Evolutionary conservation across 371 early-diverging fungal genomes (phyloP), one percentile per base, ranked within the genome.

Genomic region (Mucor mucedo): DNA sequence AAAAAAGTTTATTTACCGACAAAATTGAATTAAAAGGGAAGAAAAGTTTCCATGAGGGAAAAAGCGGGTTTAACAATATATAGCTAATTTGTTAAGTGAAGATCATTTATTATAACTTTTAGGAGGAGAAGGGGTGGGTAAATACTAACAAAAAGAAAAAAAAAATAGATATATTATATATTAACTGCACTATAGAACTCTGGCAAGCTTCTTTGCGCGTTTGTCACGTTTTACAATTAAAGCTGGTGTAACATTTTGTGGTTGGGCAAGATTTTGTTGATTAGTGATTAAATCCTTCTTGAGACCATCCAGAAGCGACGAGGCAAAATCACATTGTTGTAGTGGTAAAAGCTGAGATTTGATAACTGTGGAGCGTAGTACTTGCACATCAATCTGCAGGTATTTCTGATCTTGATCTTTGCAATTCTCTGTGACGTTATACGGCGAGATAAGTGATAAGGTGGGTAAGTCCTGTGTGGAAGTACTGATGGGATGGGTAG

Each of bases 361-460:
- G 13, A 76, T 72, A 3, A 79, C 67, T 5, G 65, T 71, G 2
- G 79, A 79, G 8, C 73, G 69, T 27, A 79, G 68, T 4, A 79
- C 77, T 59, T 79, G 73, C 47, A 79, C 79, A 60, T 79, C 79
- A 32, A 79, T 76, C 42, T 79, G 75, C 10, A 79, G 55, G 49
- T 72, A 79, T 14, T 50, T 50, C 14, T 50, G 3, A 11, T 50
- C 50, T 21, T 21, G 21, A 21, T 21, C 21, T 21, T 21, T 21
- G 14, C 38, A 41, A 42, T 64, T 52, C 2, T 38, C 52, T 1
- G 58, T 47, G 3, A 59, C 54, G 44, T 68, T 68, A 47, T 63
- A 70, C 7, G 78, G 78, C 6, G 78, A 78, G 29, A 78, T 60
- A 5, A 78, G 32, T 6, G 78, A 78, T 9, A 77, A 55, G 29